Evolutionary conservation across 768 basidiomycete genomes (phyloP).

Genomic region (Tricholoma bakamatsutake): DNA sequence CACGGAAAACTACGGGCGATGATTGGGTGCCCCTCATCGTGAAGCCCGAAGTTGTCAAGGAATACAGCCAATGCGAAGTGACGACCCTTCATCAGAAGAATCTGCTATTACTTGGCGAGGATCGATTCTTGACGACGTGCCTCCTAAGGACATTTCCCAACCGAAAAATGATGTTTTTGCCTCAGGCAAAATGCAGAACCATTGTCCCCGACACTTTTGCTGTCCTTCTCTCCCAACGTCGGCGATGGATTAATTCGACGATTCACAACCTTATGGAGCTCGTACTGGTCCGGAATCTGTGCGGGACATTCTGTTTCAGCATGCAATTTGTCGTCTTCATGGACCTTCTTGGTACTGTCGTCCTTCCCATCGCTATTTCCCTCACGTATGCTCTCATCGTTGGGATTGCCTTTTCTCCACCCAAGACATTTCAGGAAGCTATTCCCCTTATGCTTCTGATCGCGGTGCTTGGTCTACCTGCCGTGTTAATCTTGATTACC

Average conservation of each 20-base stretch:
- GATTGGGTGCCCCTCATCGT: constrained; percentile 98
- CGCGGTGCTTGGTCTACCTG: constrained; percentile 91
- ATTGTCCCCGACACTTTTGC: constrained; percentile 94
- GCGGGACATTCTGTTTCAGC: constrained; percentile 99
- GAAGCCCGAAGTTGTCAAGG: constrained; percentile 95
- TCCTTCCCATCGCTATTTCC: constrained; percentile 88
- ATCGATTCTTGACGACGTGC: constrained; percentile 97
- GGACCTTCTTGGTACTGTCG: constrained; percentile 88
- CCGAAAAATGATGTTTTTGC: constrained; percentile 99
- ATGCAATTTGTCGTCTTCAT: constrained; percentile 99
- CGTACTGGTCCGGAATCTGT: constrained; percentile 91
- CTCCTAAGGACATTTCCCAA: constrained; percentile 96
- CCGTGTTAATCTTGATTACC: constrained; percentile 86
- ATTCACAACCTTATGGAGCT: constrained; percentile 99
- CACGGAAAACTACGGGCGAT: constrained; percentile 78
- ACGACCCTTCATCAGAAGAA: constrained; percentile 98
- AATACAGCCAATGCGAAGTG: constrained; percentile 93
- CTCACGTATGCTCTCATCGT: constrained; percentile 88
- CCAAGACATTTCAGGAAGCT: constrained; percentile 81
- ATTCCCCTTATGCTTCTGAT: constrained; percentile 88
- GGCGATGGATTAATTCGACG: constrained; percentile 99
- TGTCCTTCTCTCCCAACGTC: constrained; percentile 90
- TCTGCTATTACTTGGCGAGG: constrained; percentile 91
- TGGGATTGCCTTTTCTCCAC: constrained; percentile 74
- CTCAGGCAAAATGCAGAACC: constrained; percentile 91